Conservation (phyloP, 2,329 filamentous ascomycete genomes). For the Akanthomyces muscarius region DNA sequence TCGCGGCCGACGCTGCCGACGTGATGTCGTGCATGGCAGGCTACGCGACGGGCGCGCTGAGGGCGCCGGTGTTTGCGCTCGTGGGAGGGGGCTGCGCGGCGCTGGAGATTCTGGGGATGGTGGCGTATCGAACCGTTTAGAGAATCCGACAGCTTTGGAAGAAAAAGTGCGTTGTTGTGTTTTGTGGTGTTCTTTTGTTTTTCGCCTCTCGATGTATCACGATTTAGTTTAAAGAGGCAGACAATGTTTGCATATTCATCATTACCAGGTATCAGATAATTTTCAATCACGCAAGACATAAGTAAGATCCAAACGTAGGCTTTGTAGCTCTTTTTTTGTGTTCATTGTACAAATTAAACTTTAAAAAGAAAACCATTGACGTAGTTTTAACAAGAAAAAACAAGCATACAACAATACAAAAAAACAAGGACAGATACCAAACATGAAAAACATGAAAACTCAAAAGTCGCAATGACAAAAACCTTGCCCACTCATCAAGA, state of each 20-base stretch:
- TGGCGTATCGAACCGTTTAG: background rate
- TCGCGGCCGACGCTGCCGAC: background rate
- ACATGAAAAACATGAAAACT: background rate
- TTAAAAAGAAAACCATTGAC: constrained; percentile 10
- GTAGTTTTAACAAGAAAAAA: background rate
- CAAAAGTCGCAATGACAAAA: background rate
- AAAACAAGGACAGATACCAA: background rate
- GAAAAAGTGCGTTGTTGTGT: too few species aligned
- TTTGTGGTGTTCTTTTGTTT: background rate
- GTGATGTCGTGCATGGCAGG: background rate
- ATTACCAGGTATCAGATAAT: background rate
- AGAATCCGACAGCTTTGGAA: too few species aligned
- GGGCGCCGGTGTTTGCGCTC: background rate
- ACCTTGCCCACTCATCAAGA: background rate
- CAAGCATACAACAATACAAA: background rate
- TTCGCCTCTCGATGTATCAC: too few species aligned
- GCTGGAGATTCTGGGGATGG: background rate
- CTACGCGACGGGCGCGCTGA: background rate
- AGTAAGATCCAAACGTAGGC: background rate
- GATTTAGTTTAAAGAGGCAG: background rate
- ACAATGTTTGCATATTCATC: background rate
- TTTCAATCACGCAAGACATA: background rate
- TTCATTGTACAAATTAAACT: constrained; percentile 14
- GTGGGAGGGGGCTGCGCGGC: background rate
- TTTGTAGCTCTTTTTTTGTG: background rate